Base-by-base conservation (phyloP, 345 rosid genomes). In the Moricandia moricandioides region DNA sequence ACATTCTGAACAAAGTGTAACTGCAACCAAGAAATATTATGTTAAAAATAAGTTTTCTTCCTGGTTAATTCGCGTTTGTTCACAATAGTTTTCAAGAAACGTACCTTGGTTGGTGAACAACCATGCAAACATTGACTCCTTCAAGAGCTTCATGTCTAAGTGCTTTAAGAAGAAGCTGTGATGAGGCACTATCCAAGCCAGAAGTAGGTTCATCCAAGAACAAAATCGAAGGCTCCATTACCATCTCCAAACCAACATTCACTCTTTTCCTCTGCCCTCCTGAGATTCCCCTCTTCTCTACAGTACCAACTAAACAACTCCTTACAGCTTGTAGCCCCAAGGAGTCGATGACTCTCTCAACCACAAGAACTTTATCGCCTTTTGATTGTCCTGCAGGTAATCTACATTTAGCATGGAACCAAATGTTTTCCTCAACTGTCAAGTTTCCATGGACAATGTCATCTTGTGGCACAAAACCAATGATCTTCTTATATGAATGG, bases 191-290 rank as follows among this genome's bases (percentile, higher is more conserved):
- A 74, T 94, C 98, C 73, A 94, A 86, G 69, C 98, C 98, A 14
- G 98, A 94, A 33, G 98, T 94, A 4, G 98, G 98, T 64, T 94
- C 98, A 67, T 94, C 97, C 78, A 94, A 83, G 72, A 94, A 87
- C 80, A 94, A 74, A 79, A 94, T 86, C 5, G 98, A 94, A 79
- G 98, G 97, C 76, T 94, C 97, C 91, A 94, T 94, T 39, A 91
- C 97, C 97, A 91, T 90, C 80, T 91, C 98, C 67, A 91, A 68
- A 71, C 98, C 97, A 26, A 94, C 98, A 71, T 94, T 94, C 54
- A 92, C 97, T 78, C 97, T 84, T 78, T 91, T 94, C 77, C 92
- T 90, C 78, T 94, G 98, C 65, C 98, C 97, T 78, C 97, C 98
- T 13, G 99, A 94, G 83, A 94, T 89, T 61, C 97, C 97, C 17